Percentiles rank a stretch among this genome's conserved stretches.
Conservation (phyloP, 139 green algal species). For the Pedinophyceae sp. region DNA sequence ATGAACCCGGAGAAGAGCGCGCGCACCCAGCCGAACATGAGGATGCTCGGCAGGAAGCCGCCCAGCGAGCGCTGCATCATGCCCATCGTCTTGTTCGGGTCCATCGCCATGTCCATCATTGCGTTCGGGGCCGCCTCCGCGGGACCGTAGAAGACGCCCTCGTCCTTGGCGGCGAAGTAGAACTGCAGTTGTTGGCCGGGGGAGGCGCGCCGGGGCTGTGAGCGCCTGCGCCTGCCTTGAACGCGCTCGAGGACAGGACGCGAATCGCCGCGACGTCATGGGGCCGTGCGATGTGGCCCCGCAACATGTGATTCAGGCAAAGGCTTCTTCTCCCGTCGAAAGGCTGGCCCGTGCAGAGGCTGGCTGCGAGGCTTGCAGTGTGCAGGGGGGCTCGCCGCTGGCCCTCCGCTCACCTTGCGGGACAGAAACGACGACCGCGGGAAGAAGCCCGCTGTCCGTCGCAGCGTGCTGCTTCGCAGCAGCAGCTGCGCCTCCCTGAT, state of each 20-base stretch:
- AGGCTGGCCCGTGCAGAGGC: no score
- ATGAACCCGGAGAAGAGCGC: constrained; percentile 2
- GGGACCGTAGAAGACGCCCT: not conserved
- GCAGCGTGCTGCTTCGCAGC: no score
- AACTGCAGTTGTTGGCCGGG: no score
- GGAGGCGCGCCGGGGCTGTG: no score
- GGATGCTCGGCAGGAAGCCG: not conserved
- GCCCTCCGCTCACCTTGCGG: no score
- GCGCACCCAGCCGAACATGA: not conserved
- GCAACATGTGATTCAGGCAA: not conserved
- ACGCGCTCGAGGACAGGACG: no score
- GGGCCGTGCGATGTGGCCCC: not conserved
- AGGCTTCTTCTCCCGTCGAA: no score
- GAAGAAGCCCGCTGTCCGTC: no score
- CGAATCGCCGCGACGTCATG: not conserved
- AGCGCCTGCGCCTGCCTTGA: no score
- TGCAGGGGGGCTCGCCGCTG: not conserved
- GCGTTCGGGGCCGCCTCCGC: not conserved
- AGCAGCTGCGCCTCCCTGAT: not conserved
- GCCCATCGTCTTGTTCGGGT: not conserved
- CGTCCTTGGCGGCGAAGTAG: no score
- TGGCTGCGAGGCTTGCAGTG: not conserved
- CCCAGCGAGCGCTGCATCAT: not conserved
- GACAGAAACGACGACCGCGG: no score
- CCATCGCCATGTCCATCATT: not conserved